Conservation (phyloP, 2,329 filamentous ascomycete species). For the Xylaria sp. region DNA sequence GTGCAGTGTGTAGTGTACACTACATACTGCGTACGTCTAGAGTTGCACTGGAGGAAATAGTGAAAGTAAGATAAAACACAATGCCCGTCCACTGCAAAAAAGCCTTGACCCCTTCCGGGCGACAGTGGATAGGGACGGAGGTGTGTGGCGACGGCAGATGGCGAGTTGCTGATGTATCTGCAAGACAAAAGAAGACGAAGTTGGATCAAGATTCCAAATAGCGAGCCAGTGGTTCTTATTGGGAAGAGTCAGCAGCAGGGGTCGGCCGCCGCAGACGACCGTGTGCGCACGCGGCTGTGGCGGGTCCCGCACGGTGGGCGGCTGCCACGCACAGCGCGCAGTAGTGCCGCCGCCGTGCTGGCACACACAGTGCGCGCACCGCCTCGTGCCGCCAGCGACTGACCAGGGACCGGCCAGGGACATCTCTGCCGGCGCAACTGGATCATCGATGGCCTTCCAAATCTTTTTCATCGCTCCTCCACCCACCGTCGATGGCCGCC, state of each 20-base stretch:
- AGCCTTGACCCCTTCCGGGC: background rate
- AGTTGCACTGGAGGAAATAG: background rate
- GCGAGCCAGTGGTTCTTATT: constrained; percentile 24
- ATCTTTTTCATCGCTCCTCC: constrained; percentile 33
- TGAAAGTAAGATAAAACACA: background rate
- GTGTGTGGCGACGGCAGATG: background rate
- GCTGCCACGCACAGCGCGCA: too few species aligned
- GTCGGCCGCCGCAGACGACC: constrained; percentile 32
- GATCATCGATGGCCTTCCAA: constrained; percentile 36
- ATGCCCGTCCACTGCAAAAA: background rate
- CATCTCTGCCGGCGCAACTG: constrained; percentile 20
- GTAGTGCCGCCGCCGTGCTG: background rate
- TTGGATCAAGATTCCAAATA: constrained; percentile 41
- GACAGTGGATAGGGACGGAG: background rate
- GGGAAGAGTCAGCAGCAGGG: constrained; percentile 40
- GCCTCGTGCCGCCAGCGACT: background rate
- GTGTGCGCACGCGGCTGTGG: constrained; percentile 29
- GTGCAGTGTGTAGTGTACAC: background rate
- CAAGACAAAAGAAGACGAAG: constrained; percentile 24
- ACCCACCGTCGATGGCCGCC: constrained; percentile 16
- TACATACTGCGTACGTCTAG: background rate
- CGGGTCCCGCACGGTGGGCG: constrained; percentile 8
- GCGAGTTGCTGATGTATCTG: background rate
- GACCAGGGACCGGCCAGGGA: background rate
- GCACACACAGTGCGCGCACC: constrained; percentile 23